phyloP scores from a whole-genome alignment of 441 rosid genomes.

The Erysimum pusillum region DNA sequence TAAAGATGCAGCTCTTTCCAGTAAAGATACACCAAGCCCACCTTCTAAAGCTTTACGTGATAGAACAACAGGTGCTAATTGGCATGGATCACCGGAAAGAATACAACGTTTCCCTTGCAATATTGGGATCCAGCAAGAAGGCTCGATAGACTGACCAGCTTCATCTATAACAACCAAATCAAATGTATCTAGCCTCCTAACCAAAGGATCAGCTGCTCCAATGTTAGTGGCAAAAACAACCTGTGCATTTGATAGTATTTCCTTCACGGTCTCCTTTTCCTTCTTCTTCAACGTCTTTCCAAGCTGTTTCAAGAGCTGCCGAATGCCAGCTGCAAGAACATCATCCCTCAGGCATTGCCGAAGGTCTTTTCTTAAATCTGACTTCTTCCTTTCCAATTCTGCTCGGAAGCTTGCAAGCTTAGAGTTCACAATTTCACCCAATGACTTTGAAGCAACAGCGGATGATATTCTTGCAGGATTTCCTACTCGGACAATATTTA shows the following conservation, averaged over 20 bases:
- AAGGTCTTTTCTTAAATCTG: conserved; percentile 88
- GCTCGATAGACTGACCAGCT: conserved; percentile 98
- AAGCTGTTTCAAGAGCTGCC: conserved; percentile 94
- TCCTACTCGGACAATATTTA: conserved; percentile 88
- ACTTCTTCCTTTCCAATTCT: conserved; percentile 87
- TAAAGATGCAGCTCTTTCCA: conserved; percentile 84
- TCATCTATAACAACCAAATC: conserved; percentile 96
- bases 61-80: conserved; percentile 92
- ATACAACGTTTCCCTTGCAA: conserved; percentile 91
- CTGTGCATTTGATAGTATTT: conserved; percentile 79
- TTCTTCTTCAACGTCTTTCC: conserved; percentile 84
- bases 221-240: conserved; percentile 94
- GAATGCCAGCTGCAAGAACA: conserved; percentile 95
- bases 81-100: conserved; percentile 94
- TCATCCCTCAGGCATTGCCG: conserved; percentile 86
- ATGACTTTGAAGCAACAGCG: conserved; percentile 84
- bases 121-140: conserved; percentile 95
- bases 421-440: conserved; percentile 82
- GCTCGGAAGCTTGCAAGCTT: conserved; percentile 70
- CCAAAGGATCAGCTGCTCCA: conserved; percentile 94
- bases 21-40: conserved; percentile 86
- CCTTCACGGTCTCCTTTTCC: conserved; percentile 90
- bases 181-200: conserved; percentile 77
- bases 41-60: conserved; percentile 92
- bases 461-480: conserved; percentile 95